Evolutionary conservation across 495 filamentous ascomycete genomes (phyloP).

Genomic region (Podospora bellae-mahoneyi): DNA sequence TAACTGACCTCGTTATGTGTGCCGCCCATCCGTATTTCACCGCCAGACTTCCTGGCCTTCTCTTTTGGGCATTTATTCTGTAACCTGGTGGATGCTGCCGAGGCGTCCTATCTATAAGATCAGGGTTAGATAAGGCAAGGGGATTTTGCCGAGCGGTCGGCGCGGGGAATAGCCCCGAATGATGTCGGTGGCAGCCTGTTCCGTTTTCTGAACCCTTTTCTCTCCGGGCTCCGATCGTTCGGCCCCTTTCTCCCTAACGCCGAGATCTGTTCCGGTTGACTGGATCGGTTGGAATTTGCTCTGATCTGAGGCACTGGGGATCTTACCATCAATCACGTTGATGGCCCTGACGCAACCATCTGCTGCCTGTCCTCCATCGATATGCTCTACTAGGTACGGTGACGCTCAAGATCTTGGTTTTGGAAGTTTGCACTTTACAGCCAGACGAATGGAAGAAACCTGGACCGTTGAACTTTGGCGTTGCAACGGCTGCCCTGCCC

Average conservation of each 20-base stretch:
- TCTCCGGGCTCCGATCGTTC: slow-evolving; percentile 5
- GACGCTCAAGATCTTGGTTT: neutral
- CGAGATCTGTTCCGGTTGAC: slow-evolving; percentile 6
- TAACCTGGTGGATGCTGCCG: neutral
- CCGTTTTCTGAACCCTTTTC: neutral
- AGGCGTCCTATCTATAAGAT: neutral
- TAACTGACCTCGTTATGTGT: neutral
- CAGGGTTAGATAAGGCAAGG: neutral
- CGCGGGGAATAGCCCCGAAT: neutral
- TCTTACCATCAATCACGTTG: neutral
- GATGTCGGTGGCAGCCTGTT: slow-evolving; percentile 1
- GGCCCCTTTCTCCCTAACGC: slow-evolving; percentile 4
- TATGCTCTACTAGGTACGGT: neutral
- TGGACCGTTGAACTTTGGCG: neutral
- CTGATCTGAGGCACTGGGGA: neutral
- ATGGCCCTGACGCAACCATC: neutral
- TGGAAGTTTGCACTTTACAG: neutral
- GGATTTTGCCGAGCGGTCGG: neutral
- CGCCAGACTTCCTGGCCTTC: neutral
- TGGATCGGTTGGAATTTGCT: neutral
- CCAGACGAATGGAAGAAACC: neutral
- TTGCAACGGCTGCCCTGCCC: neutral
- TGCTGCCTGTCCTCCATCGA: neutral
- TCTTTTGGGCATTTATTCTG: neutral
- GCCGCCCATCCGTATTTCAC: slow-evolving; percentile 1